phyloP scores from a whole-genome alignment of 177 flowering plant genomes.

The Vitis hybrid region DNA sequence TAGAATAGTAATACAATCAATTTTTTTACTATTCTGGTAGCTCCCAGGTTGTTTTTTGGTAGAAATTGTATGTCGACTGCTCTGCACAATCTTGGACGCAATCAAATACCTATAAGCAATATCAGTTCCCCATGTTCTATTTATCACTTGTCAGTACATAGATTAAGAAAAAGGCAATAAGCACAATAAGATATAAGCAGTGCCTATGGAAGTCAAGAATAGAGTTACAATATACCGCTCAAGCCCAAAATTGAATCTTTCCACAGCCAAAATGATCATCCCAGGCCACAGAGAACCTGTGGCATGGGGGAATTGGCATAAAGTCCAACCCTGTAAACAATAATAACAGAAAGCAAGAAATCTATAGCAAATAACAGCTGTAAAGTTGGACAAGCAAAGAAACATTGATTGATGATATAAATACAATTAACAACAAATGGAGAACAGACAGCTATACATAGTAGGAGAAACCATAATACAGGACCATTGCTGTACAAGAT shows the following conservation, averaged over 20 bases:
- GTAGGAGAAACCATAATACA: neutral
- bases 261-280: neutral
- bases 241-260: neutral
- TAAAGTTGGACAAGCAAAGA: neutral
- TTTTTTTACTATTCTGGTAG: too few species aligned
- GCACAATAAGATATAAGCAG: too few species aligned
- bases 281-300: neutral
- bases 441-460: neutral
- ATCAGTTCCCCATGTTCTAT: too few species aligned
- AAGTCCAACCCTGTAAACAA: neutral
- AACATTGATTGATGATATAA: neutral
- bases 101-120: too few species aligned
- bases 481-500: neutral
- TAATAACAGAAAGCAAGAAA: neutral
- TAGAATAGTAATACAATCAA: too few species aligned
- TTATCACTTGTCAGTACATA: too few species aligned
- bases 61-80: too few species aligned
- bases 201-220: too few species aligned
- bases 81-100: too few species aligned
- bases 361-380: neutral
- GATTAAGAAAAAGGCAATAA: too few species aligned
- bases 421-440: constrained; percentile 1
- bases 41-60: too few species aligned
- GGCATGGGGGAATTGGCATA: neutral
- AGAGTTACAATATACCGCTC: too few species aligned